These are phyloP conservation scores for Panicum hallii DNA, from an alignment of 202 grass and related monocot species.

Conservation along the genomic window DNA sequence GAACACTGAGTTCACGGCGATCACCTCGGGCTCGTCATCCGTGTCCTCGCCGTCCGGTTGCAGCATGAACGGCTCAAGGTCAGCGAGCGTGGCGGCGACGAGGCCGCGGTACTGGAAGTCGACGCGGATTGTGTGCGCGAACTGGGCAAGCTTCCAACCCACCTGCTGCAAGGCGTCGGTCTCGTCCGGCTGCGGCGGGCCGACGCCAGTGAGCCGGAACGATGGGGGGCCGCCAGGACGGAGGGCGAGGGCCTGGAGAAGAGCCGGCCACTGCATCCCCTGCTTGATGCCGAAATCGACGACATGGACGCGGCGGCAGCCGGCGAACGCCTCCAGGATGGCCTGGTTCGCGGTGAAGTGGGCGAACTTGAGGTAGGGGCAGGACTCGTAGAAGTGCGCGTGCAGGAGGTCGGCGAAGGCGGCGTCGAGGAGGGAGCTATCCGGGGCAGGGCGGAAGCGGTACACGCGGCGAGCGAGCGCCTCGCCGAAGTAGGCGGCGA, in stretches of 20 bases:
- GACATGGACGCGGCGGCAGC: slow-evolving; percentile 89
- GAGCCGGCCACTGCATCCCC: slow-evolving; percentile 97
- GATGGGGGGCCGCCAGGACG: slow-evolving; percentile 74
- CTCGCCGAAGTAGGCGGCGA: slow-evolving; percentile 91
- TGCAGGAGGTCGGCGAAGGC: slow-evolving; percentile 84
- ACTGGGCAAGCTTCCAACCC: slow-evolving; percentile 83
- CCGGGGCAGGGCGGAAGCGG: slow-evolving; percentile 49
- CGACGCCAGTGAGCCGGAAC: slow-evolving; percentile 86
- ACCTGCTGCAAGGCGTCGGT: slow-evolving; percentile 86
- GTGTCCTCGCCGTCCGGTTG: slow-evolving; percentile 46
- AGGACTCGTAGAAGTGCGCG: slow-evolving; percentile 95
- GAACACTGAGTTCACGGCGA: slow-evolving; percentile 85
- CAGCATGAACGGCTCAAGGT: slow-evolving; percentile 88
- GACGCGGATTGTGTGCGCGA: slow-evolving; percentile 82
- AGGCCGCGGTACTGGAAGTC: slow-evolving; percentile 89
- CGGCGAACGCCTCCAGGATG: slow-evolving; percentile 92
- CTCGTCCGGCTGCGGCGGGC: slow-evolving; percentile 81
- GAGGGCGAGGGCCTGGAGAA: slow-evolving; percentile 89
- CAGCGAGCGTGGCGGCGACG: slow-evolving; percentile 75
- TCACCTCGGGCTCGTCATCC: slow-evolving; percentile 70
- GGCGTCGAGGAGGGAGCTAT: slow-evolving; percentile 74
- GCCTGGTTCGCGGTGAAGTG: slow-evolving; percentile 98
- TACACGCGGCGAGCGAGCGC: slow-evolving; percentile 82
- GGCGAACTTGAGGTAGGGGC: slow-evolving; percentile 98
- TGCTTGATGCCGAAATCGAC: slow-evolving; percentile 97